Evolutionary conservation across 2,329 filamentous ascomycete genomes (phyloP), one percentile per base, ranked within the genome.

Genomic region (Metarhizium album): DNA sequence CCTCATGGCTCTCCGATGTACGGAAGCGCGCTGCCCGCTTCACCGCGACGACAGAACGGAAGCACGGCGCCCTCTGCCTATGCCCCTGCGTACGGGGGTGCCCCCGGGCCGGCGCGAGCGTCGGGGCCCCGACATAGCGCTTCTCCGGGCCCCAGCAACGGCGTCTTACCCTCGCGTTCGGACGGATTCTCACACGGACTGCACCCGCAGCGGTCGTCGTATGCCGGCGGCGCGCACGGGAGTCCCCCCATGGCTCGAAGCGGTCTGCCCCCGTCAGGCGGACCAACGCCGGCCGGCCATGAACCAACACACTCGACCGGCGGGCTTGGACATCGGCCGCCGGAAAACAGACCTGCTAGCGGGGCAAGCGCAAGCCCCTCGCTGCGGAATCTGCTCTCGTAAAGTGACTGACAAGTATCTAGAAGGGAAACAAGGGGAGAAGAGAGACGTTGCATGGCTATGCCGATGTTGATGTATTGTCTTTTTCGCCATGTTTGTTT

Each of bases 291-390:
- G 3, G 57, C 58, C 11, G 50, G 60, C 9, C 63, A 58, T 35
- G 63, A 65, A 23, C 46, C 57, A 16, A 55, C 55, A 56, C 66
- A 45, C 29, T 49, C 56, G 8, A 50, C 53, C n/a, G 49, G 50
- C 7, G 45, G 56, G 59, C 68, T 55, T 22, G 58, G 52, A 22
- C 59, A 58, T 42, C 63, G 65, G 27, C 59, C 62, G 31, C 57
- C 69, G 50, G 74, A 78, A 46, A 64, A 54, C 20, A 70, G 76
- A 46, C 71, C 75, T 31, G 68, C 75, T 29, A 78, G 77, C 47
- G 84, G 84, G n/a, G 86, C 86, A 3, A 90, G 86, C 60, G 84
- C 86, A 16, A 90, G 83, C 60, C 85, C 86, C 11, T 89, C 86
- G 9, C 65, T 90, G 54, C 80, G 83, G 58, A 90, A 90, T 60